phyloP scores from a whole-genome alignment of 306 rosid species.

The Prunus fruticosa region DNA sequence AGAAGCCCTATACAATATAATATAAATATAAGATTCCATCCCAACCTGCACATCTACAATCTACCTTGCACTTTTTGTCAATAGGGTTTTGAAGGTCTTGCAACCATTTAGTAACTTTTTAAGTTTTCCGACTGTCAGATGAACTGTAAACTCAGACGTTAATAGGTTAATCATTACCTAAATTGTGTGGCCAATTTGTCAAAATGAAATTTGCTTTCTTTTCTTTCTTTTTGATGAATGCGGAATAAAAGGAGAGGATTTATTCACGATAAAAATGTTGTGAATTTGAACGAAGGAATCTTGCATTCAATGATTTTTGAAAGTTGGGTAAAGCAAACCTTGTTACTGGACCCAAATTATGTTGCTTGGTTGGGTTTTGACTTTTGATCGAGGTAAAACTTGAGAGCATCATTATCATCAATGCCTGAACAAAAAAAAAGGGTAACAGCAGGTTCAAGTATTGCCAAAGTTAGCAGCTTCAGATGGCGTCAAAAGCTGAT shows the following conservation, averaged over 20 bases:
- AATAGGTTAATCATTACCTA: no score
- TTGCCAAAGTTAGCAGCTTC: neutral
- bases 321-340: neutral
- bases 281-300: no score
- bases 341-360: neutral
- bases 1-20: neutral
- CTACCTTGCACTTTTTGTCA: neutral
- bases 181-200: no score
- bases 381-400: neutral
- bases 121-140: no score
- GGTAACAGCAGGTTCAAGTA: neutral
- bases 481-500: no score
- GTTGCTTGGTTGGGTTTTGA: neutral
- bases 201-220: no score
- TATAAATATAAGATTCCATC: neutral
- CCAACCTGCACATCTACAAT: neutral
- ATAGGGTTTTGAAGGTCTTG: no score
- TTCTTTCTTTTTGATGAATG: no score
- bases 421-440: neutral
- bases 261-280: no score
- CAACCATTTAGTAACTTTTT: no score
- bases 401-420: neutral
- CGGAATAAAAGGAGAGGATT: no score
- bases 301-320: neutral
- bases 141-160: no score